A percentile compares a stretch with the other conserved stretches of the same genome.
phyloP scores from a whole-genome alignment of 2,329 filamentous ascomycete species.

The Calonectria pseudoreteaudii region DNA sequence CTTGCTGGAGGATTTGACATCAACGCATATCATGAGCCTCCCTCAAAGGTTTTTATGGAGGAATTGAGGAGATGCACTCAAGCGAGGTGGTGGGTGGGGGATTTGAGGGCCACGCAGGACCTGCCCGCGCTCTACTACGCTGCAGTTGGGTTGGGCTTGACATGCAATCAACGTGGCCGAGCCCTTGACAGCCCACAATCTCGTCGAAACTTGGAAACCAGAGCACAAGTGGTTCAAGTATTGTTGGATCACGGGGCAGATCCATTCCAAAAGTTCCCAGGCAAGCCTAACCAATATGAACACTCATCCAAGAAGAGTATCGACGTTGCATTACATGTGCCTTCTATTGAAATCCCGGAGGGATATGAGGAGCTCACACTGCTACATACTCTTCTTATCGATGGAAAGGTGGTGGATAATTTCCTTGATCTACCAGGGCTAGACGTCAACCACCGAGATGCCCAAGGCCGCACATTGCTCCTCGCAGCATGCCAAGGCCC shows the following conservation, averaged over 20 bases:
- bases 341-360: neutral
- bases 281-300: neutral
- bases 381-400: constrained; percentile 36
- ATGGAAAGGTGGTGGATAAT: constrained; percentile 11
- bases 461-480: constrained; percentile 40
- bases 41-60: neutral
- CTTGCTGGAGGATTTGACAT: constrained; percentile 24
- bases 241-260: constrained; percentile 42
- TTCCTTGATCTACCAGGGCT: constrained; percentile 35
- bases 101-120: neutral
- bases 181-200: neutral
- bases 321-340: neutral
- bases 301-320: neutral
- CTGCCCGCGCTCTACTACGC: constrained; percentile 26
- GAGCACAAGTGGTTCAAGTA: constrained; percentile 18
- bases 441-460: constrained; percentile 42
- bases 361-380: constrained; percentile 30
- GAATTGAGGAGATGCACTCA: neutral
- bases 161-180: too few relatives aligned
- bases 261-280: constrained; percentile 34
- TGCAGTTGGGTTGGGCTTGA: neutral
- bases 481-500: constrained; percentile 34
- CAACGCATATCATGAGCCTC: constrained; percentile 22
- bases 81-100: neutral
- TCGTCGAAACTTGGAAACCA: neutral